These are phyloP conservation scores for Rhodomyrtus tomentosa DNA, from an alignment of 345 rosid species.

Conservation along the genomic window DNA sequence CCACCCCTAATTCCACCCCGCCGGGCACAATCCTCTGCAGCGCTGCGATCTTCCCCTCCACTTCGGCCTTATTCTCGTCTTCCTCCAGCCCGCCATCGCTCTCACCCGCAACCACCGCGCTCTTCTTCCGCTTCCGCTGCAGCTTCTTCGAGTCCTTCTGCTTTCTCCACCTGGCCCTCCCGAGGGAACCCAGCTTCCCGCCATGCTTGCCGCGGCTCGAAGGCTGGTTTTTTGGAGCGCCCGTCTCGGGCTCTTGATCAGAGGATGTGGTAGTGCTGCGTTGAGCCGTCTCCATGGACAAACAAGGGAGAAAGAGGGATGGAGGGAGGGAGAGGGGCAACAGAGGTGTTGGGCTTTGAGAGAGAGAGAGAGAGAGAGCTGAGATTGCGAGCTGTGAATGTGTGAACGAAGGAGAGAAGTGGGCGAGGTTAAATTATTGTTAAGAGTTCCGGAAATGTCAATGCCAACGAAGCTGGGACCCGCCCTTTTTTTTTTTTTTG, in stretches of 20 bases:
- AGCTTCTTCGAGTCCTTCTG: constrained; percentile 1
- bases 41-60: constrained; percentile 45
- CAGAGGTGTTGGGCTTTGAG: background rate
- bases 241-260: background rate
- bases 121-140: background rate
- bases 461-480: constrained; percentile 36
- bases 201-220: background rate
- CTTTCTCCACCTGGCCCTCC: background rate
- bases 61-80: constrained; percentile 20
- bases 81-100: background rate
- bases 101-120: background rate
- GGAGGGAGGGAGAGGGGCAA: background rate
- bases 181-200: background rate
- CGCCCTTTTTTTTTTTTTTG: background rate
- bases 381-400: background rate
- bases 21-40: constrained; percentile 76
- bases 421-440: constrained; percentile 5
- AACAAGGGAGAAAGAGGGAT: constrained; percentile 3
- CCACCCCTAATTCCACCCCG: constrained; percentile 45
- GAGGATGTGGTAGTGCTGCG: constrained; percentile 1
- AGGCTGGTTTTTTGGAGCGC: background rate
- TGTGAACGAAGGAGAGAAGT: background rate
- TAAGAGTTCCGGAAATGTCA: constrained; percentile 22
- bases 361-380: background rate
- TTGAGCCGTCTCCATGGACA: background rate